Evolutionary conservation across 176 grass and related monocot species (phyloP), one percentile per base, ranked within the genome.

Genomic region (Oryza australiensis): DNA sequence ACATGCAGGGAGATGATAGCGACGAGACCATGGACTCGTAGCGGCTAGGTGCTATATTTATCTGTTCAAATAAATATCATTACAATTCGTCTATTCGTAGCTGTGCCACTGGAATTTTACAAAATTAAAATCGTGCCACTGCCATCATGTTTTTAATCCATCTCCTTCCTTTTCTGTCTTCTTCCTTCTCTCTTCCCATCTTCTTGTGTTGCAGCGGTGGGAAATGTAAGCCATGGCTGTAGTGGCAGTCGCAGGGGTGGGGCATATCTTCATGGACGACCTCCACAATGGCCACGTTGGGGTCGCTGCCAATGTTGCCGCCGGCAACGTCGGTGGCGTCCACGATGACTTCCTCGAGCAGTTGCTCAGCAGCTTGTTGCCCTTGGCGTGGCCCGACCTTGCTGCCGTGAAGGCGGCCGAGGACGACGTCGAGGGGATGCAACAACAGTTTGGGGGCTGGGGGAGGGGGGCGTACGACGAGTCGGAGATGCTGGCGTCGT

Each of bases 291-390:
- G 83, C 57, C 10, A 53, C 40, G 12, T 38, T 12, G 69, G 37
- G 18, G 71, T 26, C 12, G 18, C 43, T 2, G 43, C 12, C 20
- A 82, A 46, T 9, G 87, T n/a, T n/a, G n/a, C n/a, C n/a, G n/a
- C 62, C 62, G 82, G 14, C n/a, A 78, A 11, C 11, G 83, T 27
- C 53, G 81, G 73, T n/a, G 90, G n/a, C n/a, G n/a, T 78, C 33
- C 81, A 92, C 57, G 92, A 98, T 26, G 95, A 98, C 55, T 98
- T 98, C 90, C 81, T 98, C 30, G 92, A 95, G 65, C 95, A 98
- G 85, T 88, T 98, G 90, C 85, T 98, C 55, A 85, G 86, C 48
- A 73, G 72, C 82, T 55, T 84, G 12, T 87, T 82, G 5, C 95
- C 87, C 62, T 88, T 90, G 0, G 77, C 84, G 5, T 98, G 95